Base-by-base conservation (phyloP, 225 moss, liverwort and hornwort genomes). In the Physcomitrellopsis africana region DNA sequence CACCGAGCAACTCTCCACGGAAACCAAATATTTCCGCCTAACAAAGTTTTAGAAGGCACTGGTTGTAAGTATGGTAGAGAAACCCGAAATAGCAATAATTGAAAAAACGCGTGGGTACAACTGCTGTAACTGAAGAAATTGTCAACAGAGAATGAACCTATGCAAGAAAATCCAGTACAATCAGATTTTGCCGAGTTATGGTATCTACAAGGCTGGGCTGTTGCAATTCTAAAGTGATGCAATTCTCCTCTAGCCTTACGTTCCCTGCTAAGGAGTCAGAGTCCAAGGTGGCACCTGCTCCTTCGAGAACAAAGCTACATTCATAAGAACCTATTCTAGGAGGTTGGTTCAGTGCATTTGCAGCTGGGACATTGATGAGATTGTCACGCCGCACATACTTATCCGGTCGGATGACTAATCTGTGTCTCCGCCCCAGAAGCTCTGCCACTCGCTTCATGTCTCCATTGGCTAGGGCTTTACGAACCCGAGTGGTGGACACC, bases 401-500 rank as follows among this genome's bases (percentile, higher is more conserved):
- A 11, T 92, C 89, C 44, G 83, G 57, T 67, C 77, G 80, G 65
- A 97, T 46, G 46, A 97, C 77, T 41, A 94, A 57, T 23, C 94
- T 84, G 55, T 97, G 96, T 48, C 74, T 81, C 11, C 96, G 88
- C 19, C 94, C 96, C 12, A 97, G 94, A 45, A 97, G 83, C 53
- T 84, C 85, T 15, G 86, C 83, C 61, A 91, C 96, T 76, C 91
- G 79, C 65, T 81, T 82, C 88, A 94, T 83, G 74, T 97, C 82
- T 37, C 96, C 96, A 72, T 73, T 54, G 26, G 89, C 92, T 23
- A 97, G 74, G 18, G 92, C 94, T 73, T 86, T 80, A 37, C 96
- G 89, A 26, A 97, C 87, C 65, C 92, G 84, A 29, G 96, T 97
- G 53, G 96, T 92, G 2, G 96, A 97, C 9, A 97, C 91, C 78